These are phyloP conservation scores for Onygena corvina DNA, from an alignment of 2,329 filamentous ascomycete genomes.

Conservation along the genomic window DNA sequence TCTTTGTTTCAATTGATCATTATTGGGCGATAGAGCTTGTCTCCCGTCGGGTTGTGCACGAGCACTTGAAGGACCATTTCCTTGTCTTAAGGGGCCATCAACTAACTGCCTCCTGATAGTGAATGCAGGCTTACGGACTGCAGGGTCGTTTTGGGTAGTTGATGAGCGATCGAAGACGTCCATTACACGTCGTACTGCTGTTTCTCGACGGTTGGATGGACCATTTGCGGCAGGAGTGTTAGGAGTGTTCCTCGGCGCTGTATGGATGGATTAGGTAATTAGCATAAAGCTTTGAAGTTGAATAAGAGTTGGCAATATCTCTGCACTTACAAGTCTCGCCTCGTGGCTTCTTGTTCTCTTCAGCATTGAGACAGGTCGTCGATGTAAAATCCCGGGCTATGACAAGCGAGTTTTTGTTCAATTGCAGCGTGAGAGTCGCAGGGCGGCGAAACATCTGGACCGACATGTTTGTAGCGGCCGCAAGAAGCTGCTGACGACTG, in stretches of 20 bases:
- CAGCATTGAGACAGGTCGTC: background rate
- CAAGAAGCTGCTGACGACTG: constrained; percentile 2
- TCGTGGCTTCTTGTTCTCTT: background rate
- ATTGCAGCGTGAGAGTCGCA: background rate
- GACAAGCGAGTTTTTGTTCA: background rate
- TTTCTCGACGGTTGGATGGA: background rate
- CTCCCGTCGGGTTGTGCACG: background rate
- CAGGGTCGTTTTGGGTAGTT: background rate
- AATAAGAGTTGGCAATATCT: background rate
- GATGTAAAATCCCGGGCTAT: constrained; percentile 5
- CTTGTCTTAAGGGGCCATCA: background rate
- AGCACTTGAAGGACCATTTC: background rate
- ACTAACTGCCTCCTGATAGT: background rate
- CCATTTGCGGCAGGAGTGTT: background rate
- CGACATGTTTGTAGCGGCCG: background rate
- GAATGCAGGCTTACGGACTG: background rate
- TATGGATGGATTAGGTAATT: background rate
- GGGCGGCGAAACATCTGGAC: background rate
- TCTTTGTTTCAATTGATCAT: background rate
- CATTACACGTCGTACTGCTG: background rate
- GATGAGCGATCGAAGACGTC: constrained; percentile 1
- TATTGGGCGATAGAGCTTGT: background rate
- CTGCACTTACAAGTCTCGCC: background rate
- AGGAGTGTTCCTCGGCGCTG: background rate
- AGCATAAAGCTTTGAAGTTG: background rate